phyloP scores from a whole-genome alignment of 176 grass and related monocot species.

The Eremochloa ophiuroides region DNA sequence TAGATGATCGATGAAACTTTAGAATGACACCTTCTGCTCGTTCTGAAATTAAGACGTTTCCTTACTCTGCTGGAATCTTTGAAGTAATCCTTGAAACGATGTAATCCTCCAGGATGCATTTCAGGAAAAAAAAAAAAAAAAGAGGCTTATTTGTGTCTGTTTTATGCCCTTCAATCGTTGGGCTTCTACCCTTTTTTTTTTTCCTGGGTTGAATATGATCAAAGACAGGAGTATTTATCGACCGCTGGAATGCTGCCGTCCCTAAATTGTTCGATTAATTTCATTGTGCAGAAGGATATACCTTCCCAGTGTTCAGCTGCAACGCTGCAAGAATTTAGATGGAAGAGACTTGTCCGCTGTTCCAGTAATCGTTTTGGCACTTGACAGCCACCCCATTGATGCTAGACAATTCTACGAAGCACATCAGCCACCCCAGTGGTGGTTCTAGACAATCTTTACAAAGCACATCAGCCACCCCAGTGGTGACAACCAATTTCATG shows the following conservation, averaged over 20 bases:
- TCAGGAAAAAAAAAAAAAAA: not conserved
- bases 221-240: not conserved
- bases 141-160: not conserved
- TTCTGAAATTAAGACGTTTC: not conserved
- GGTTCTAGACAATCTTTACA: not conserved
- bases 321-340: not conserved
- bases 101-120: not conserved
- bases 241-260: not conserved
- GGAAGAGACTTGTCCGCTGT: not conserved
- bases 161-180: not conserved
- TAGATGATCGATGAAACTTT: not conserved
- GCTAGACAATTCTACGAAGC: too few relatives aligned
- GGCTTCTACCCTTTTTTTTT: not conserved
- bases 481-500: not conserved
- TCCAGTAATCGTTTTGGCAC: not conserved
- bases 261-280: not conserved
- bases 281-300: not conserved
- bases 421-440: too few relatives aligned
- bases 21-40: not conserved
- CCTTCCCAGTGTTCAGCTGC: not conserved
- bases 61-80: not conserved
- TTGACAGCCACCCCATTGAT: not conserved
- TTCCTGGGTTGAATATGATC: not conserved
- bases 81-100: not conserved
- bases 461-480: not conserved